A percentile compares a stretch with the other conserved stretches of the same genome.
phyloP scores from a whole-genome alignment of 805 yeast genomes.

The Metschnikowia colocasiae region DNA sequence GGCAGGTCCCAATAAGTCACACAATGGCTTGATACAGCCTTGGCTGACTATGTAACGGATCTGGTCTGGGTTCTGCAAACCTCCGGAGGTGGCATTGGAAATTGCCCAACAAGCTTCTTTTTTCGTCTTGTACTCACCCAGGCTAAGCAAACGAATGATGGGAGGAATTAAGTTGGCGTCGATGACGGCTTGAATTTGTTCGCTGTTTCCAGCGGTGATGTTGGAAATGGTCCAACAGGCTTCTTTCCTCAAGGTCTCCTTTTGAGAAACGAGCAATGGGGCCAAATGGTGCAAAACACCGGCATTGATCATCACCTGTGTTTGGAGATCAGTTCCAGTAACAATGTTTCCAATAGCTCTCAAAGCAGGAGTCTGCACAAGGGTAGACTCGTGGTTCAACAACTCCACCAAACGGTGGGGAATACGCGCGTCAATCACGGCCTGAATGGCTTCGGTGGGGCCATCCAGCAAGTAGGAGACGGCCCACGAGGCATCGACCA shows the following conservation, averaged over 20 bases:
- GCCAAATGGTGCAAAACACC: slow-evolving; percentile 87
- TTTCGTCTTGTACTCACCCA: slow-evolving; percentile 91
- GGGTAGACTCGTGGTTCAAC: slow-evolving; percentile 74
- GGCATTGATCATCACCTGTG: slow-evolving; percentile 89
- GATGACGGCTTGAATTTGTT: slow-evolving; percentile 95
- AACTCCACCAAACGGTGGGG: slow-evolving; percentile 92
- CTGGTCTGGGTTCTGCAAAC: slow-evolving; percentile 86
- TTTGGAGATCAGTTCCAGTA: slow-evolving; percentile 93
- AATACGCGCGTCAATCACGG: slow-evolving; percentile 93
- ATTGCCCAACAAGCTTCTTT: slow-evolving; percentile 99
- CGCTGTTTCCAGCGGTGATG: slow-evolving; percentile 94
- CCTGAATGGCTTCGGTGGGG: slow-evolving; percentile 87
- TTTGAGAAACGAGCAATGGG: slow-evolving; percentile 73
- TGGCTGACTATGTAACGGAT: slow-evolving; percentile 88
- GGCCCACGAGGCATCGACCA: slow-evolving; percentile 99
- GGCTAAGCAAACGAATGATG: slow-evolving; percentile 67
- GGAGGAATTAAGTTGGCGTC: slow-evolving; percentile 93
- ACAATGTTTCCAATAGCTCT: slow-evolving; percentile 98
- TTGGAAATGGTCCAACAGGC: slow-evolving; percentile 99
- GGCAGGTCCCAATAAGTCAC: slow-evolving; percentile 84
- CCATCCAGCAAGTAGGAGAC: slow-evolving; percentile 94
- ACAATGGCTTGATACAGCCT: slow-evolving; percentile 95
- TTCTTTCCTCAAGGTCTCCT: slow-evolving; percentile 92
- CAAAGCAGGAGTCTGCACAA: slow-evolving; percentile 94
- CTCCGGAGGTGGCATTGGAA: slow-evolving; percentile 96